Base-by-base conservation (phyloP, 2,329 filamentous ascomycete genomes). In the Hymenoscyphus fructigenus region DNA sequence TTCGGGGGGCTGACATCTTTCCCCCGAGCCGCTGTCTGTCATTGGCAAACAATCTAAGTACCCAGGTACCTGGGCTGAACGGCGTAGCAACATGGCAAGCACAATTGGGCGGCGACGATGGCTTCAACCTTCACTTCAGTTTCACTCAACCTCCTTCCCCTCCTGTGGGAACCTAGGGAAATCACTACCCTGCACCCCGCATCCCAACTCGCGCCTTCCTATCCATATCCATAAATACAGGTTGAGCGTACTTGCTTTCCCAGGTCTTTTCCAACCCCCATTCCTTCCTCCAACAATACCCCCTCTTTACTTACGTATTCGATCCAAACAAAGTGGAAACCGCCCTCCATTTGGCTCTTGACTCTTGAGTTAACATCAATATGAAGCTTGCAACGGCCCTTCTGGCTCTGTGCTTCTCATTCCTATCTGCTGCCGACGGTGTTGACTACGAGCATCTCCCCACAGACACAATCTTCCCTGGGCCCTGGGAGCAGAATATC, bases 401-500 rank as follows among this genome's bases (percentile, higher is more conserved):
- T 50, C 44, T 50, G n/a, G 44, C 44, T n/a, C 44, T 50, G 3
- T 56, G 53, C 15, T 20, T 62, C 56, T 23, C 14, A 32, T 29
- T 56, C 38, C 6, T 36, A 60, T 20, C 29, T 66, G 63, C 62
- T 34, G 55, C 68, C 20, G 34, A 14, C 14, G 67, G 68, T 14
- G 62, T 67, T 10, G 66, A 72, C 59, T 72, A 70, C 59, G 60
- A 72, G 15, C 60, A 64, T 34, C 71, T 78, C 15, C 76, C 76
- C 1, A 64, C 65, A 14, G 59, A 73, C 32, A 74, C 78, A 0
- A 63, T 78, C 5, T 80, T 78, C 50, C 76, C 76, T 32, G 79
- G 78, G 3, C 76, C 77, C 1, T 80, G 78, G 79, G 76, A 79
- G 47, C 63, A 65, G 10, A 76, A 77, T 60, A 78, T 79, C 59